Evolutionary conservation across 352 stramenopile genomes (phyloP).

Genomic region (Phytophthora megakarya): DNA sequence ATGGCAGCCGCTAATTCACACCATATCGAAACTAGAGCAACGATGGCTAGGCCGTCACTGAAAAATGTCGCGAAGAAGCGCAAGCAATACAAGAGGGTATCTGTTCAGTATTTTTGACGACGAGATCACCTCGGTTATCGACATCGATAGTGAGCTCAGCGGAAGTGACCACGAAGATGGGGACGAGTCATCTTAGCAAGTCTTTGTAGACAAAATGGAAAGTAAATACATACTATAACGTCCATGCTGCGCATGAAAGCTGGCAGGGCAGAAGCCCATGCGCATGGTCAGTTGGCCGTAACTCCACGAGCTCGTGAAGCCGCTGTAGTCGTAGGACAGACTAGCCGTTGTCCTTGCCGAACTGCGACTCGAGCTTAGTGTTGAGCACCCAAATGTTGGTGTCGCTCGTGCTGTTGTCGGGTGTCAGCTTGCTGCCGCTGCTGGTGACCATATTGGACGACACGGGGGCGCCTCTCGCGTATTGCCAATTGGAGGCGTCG

Average conservation of each 20-base stretch:
- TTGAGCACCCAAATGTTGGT: constrained; percentile 90
- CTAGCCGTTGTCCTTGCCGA: constrained; percentile 61
- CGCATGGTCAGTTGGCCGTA: constrained; percentile 80
- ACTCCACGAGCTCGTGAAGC: constrained; percentile 44
- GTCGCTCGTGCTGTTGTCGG: constrained; percentile 59
- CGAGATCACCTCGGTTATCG: no score
- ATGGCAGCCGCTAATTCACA: no score
- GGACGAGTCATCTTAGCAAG: no score
- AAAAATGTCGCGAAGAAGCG: neutral
- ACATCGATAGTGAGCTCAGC: no score
- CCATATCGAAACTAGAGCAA: no score
- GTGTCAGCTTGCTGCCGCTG: constrained; percentile 59
- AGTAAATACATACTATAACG: no score
- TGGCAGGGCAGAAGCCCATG: constrained; percentile 70
- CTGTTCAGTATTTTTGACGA: no score
- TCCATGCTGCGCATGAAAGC: no score
- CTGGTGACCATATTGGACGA: constrained; percentile 50
- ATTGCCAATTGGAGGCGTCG: constrained; percentile 65
- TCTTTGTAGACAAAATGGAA: no score
- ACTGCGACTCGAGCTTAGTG: constrained; percentile 72
- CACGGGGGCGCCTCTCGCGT: constrained; percentile 45
- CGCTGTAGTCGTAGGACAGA: constrained; percentile 60
- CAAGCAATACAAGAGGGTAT: neutral
- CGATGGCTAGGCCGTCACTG: neutral
- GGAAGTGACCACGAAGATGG: no score